Evolutionary conservation across 345 rosid species (phyloP).

Genomic region (Murraya paniculata): DNA sequence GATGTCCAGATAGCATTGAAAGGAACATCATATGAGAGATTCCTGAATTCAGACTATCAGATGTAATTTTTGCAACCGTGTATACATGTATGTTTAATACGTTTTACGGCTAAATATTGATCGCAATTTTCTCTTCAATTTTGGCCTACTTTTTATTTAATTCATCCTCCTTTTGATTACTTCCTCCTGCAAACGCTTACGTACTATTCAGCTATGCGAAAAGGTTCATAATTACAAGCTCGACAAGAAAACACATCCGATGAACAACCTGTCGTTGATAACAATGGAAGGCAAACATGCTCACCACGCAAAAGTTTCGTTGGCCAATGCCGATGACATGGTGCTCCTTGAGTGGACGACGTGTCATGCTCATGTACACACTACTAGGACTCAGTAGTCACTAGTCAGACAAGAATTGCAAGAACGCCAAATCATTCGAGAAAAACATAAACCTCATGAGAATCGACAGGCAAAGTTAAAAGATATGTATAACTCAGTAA

Average conservation of each 20-base stretch:
- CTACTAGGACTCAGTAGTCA: too few species aligned
- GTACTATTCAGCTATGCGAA: neutral
- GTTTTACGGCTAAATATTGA: neutral
- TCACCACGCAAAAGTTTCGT: neutral
- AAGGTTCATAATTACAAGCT: neutral
- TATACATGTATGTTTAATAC: too few species aligned
- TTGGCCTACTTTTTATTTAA: neutral
- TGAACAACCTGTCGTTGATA: neutral
- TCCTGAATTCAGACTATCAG: constrained; percentile 21
- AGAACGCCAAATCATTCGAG: too few species aligned
- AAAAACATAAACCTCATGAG: too few species aligned
- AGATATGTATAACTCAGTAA: neutral
- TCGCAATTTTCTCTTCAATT: neutral
- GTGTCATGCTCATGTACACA: neutral
- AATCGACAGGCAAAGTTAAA: too few species aligned
- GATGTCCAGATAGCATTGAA: constrained; percentile 20
- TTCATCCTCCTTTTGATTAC: neutral
- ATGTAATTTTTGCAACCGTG: neutral
- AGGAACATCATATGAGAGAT: constrained; percentile 28
- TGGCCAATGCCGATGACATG: too few species aligned
- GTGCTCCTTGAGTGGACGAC: neutral
- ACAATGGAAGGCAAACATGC: neutral
- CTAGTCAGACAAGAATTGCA: too few species aligned
- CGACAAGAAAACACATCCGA: neutral
- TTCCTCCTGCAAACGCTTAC: neutral